phyloP scores from a whole-genome alignment of 2,329 filamentous ascomycete genomes.

The Fusarium aywerte region DNA sequence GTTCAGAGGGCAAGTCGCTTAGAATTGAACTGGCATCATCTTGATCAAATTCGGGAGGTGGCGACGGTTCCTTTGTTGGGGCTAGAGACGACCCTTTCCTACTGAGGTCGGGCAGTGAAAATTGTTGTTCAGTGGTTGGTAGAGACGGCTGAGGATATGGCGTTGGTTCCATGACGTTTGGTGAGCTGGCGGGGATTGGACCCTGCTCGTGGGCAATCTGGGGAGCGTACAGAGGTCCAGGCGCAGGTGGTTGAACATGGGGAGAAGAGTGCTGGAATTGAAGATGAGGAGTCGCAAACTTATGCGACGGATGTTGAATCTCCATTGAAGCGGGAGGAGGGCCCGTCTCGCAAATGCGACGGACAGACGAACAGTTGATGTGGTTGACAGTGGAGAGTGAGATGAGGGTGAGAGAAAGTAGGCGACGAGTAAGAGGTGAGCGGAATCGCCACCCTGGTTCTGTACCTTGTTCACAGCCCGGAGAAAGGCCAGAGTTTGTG shows the following conservation, averaged over 20 bases:
- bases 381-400: constrained; percentile 13
- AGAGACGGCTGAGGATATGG: constrained; percentile 15
- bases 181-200: constrained; percentile 31
- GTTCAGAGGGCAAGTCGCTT: constrained; percentile 37
- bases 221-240: constrained; percentile 17
- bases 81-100: constrained; percentile 12
- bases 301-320: constrained; percentile 31
- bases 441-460: constrained; percentile 32
- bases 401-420: constrained; percentile 1
- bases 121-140: constrained; percentile 7
- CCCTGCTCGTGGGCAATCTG: constrained; percentile 27
- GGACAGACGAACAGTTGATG: constrained; percentile 19
- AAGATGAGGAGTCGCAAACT: constrained; percentile 15
- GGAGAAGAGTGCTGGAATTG: constrained; percentile 25
- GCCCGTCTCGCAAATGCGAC: constrained; percentile 37
- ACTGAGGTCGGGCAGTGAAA: background rate
- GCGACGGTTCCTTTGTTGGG: background rate
- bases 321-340: constrained; percentile 38
- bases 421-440: constrained; percentile 31
- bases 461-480: constrained; percentile 12
- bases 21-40: constrained; percentile 42
- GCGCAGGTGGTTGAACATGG: constrained; percentile 10
- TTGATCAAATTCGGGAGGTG: constrained; percentile 14
- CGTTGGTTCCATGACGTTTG: constrained; percentile 36
- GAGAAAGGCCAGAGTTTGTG: constrained; percentile 29